A percentile compares a stretch with the other conserved stretches of the same genome.
phyloP scores from a whole-genome alignment of 2,329 filamentous ascomycete species.

The Chaetomiaceae sp. region DNA sequence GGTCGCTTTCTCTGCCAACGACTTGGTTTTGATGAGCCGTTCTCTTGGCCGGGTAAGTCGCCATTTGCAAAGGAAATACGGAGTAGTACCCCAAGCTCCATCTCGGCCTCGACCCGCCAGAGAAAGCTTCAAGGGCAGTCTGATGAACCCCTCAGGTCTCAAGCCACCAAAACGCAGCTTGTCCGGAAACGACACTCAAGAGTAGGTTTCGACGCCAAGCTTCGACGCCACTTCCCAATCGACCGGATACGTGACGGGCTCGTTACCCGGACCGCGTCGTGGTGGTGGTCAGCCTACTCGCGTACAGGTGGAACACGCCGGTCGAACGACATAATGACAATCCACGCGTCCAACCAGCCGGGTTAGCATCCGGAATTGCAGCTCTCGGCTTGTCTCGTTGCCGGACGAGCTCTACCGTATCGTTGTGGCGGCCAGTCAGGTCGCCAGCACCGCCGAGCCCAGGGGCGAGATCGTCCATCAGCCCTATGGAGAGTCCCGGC shows the following conservation, averaged over 20 bases:
- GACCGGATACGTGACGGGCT: constrained; percentile 17
- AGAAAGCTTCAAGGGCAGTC: too few species aligned
- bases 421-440: too few species aligned
- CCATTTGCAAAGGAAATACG: neutral
- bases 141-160: too few species aligned
- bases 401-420: neutral
- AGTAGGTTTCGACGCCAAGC: constrained; percentile 9
- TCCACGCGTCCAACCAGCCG: neutral
- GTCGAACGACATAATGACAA: neutral
- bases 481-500: constrained; percentile 3
- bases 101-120: too few species aligned
- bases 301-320: neutral
- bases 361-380: neutral
- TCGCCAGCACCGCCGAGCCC: neutral
- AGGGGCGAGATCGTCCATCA: neutral
- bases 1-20: neutral
- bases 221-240: constrained; percentile 13
- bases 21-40: neutral
- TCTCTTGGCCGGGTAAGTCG: neutral
- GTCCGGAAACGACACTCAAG: too few species aligned
- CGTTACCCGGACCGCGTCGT: neutral
- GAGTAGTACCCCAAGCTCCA: too few species aligned
- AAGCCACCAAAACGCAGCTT: too few species aligned
- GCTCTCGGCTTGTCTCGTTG: neutral
- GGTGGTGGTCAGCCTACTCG: constrained; percentile 10